Evolutionary conservation across 441 rosid species (phyloP), one percentile per base, ranked within the genome.

Genomic region (Eutrema salsugineum): DNA sequence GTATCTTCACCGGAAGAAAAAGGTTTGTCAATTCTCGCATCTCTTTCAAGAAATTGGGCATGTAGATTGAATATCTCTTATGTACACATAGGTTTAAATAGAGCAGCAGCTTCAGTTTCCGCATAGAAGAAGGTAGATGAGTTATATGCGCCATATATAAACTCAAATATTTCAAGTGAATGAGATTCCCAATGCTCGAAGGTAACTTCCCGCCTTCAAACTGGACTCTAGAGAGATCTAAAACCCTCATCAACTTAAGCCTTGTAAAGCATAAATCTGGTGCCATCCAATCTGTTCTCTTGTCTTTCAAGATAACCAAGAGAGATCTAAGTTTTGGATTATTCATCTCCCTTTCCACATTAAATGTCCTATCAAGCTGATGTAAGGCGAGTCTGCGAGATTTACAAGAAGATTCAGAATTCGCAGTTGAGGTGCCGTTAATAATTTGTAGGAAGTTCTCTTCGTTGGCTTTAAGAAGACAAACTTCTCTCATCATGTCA

Each of bases 401-500:
- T 11, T 5, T 11, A 19, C 28, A 3, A 19, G 28, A 36, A 42
- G 22, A 46, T 44, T 62, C 8, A 16, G 68, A 22, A 20, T 16
- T 46, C 17, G 5, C 4, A 8, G 22, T 8, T 0, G 65, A 8
- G 5, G 49, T 24, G 32, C 35, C 65, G 7, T 20, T 32, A 54
- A 16, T 24, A 35, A 63, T 28, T 16, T 44, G 40, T 24, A 62
- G 68, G 11, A 56, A 55, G 43, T 55, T 68, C 51, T 51, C 72
- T 44, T 63, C 55, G 46, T 32, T 32, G 19, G 55, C 68, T 17
- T 63, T 63, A 9, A 19, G 2, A 6, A 63, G 32, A 44, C 67
- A 62, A 28, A 62, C 40, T 62, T 62, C 67, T 44, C 67, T 44
- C 67, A 62, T 62, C 40, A 57, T 40, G 30, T 54, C 72, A 51